A percentile compares a stretch with the other conserved stretches of the same genome.
Evolutionary conservation across 2,329 filamentous ascomycete species (phyloP).

Genomic region (Hysterium pulicare): DNA sequence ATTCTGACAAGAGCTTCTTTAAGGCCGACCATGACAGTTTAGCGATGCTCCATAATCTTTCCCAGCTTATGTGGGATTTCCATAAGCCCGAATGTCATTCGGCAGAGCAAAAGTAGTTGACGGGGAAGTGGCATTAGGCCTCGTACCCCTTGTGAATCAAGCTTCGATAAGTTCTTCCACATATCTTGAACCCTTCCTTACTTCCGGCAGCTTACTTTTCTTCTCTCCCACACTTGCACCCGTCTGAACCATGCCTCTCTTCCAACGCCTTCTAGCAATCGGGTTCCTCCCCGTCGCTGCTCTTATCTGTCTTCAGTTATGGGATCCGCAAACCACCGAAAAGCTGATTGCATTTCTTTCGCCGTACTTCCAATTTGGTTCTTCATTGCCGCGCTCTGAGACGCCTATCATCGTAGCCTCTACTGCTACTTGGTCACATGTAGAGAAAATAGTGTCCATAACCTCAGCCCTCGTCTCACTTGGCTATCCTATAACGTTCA

Average conservation of each 20-base stretch:
- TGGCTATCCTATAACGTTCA: constrained; percentile 45
- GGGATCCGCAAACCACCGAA: neutral
- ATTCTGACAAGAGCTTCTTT: too few relatives aligned
- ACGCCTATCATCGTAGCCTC: constrained; percentile 21
- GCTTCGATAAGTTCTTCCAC: too few relatives aligned
- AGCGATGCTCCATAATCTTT: too few relatives aligned
- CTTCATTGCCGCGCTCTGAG: constrained; percentile 7
- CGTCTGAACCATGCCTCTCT: neutral
- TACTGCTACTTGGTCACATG: constrained; percentile 19
- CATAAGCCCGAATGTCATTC: too few relatives aligned
- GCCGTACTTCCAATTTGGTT: neutral
- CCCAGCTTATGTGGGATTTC: too few relatives aligned
- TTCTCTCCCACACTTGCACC: too few relatives aligned
- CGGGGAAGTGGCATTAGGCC: too few relatives aligned
- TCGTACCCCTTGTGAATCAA: too few relatives aligned
- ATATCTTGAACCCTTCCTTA: too few relatives aligned
- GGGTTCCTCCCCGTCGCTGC: neutral
- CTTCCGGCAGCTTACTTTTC: too few relatives aligned
- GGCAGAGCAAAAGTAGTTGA: too few relatives aligned
- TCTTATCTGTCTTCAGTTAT: neutral
- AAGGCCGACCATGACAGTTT: too few relatives aligned
- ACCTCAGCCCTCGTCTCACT: constrained; percentile 35
- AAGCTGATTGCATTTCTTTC: neutral
- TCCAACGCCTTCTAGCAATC: neutral
- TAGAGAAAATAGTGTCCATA: constrained; percentile 28